Base-by-base conservation (phyloP, 176 grass and related monocot species). In the Oryza meyeriana region DNA sequence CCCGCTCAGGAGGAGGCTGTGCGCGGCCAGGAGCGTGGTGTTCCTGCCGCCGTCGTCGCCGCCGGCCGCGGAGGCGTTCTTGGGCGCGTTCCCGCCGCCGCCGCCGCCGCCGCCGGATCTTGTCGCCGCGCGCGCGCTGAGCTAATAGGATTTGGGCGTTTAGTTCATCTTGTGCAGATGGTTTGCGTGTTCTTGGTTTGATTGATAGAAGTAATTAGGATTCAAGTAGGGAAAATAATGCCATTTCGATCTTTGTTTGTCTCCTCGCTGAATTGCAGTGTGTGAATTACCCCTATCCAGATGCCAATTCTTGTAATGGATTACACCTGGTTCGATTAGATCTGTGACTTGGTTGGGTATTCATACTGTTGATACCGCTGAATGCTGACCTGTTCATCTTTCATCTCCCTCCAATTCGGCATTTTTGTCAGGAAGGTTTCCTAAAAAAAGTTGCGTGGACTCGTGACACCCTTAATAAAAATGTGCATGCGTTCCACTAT, bases 1-100 rank as follows among this genome's bases (percentile, higher is more conserved):
- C 66, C 90, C 87, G 47, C 83, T 88, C 52, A 87, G 95, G 38
- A 88, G 90, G 79, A 98, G 94, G 64, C 82, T 98, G 12, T 84
- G 78, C 3, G 95, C 95, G 1, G 76, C 95, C 57, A 81, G 89
- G 78, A 50, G 55, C 61, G 84, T 89, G 57, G 58, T 85, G 50
- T 94, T 94, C 48, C 74, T 77, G 9, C 84, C 84, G 12, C 79
- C 86, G 78, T 71, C 70, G 52, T 45, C 77, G 72, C 80, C 74
- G 48, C 50, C 25, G 48, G 68, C 12, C 34, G 10, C 12, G 50
- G 81, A 47, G 61, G 4, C 10, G 36, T 61, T 50, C 52, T 36
- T 76, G 12, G 86, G 16, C 52, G 39, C 52, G 83, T 59, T 25
- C 55, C 14, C 61, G 13, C 12, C 65, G 4, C 31, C 78, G n/a